Percentiles rank a stretch among this genome's conserved stretches.
Conservation (phyloP, 2,329 filamentous ascomycete species). For the Metarhizium brunneum region DNA sequence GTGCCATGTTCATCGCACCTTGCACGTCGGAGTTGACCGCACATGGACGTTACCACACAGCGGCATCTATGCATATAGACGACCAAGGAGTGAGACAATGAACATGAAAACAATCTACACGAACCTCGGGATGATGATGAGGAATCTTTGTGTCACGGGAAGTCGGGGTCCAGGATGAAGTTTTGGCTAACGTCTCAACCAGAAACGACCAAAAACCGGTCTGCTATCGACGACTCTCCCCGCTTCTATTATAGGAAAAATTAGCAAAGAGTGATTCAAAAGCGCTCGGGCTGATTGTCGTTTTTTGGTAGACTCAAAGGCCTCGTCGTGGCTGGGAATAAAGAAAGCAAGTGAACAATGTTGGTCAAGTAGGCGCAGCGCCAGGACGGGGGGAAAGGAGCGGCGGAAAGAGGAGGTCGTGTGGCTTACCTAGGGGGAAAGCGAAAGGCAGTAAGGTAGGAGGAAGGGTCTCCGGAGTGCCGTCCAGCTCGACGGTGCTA, state of each 20-base stretch:
- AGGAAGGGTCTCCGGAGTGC: constrained; percentile 17
- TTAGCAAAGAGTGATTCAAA: constrained; percentile 1
- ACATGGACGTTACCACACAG: background rate
- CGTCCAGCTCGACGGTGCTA: constrained; percentile 28
- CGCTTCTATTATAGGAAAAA: constrained; percentile 2
- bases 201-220: constrained; percentile 4
- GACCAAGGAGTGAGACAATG: background rate
- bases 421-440: constrained; percentile 21
- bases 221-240: constrained; percentile 9
- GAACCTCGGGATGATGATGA: constrained; percentile 12
- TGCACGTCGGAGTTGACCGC: background rate
- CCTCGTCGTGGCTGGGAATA: background rate
- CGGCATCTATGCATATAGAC: background rate
- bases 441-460: constrained; percentile 16
- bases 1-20: background rate
- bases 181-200: background rate
- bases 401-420: constrained; percentile 8
- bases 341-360: constrained; percentile 7
- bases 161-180: background rate
- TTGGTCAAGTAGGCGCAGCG: constrained; percentile 6
- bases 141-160: constrained; percentile 10
- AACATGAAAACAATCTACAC: constrained; percentile 3
- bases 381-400: constrained; percentile 3
- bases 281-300: background rate
- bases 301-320: background rate